These are phyloP conservation scores for Sanghuangporus weigelae DNA, from an alignment of 1,284 basidiomycete species.

Conservation along the genomic window DNA sequence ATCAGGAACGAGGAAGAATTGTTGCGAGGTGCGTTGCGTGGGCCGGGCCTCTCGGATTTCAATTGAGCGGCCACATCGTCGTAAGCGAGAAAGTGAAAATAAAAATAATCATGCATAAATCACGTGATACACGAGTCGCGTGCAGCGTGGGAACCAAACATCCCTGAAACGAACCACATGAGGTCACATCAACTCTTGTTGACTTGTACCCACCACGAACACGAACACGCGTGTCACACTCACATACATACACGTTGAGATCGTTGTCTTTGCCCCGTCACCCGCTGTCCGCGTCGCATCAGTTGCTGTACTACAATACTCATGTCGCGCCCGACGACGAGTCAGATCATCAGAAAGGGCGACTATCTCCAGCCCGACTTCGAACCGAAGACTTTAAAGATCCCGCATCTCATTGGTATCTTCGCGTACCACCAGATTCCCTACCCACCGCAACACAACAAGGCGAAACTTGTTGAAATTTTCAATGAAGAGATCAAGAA, in stretches of 20 bases:
- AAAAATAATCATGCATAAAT: not conserved
- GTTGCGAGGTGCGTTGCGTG: not conserved
- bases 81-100: not conserved
- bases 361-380: constrained; percentile 85
- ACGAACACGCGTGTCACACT: not conserved
- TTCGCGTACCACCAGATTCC: constrained; percentile 78
- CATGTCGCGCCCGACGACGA: constrained; percentile 70
- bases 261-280: not conserved
- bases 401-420: constrained; percentile 77
- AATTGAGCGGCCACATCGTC: not conserved
- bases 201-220: not conserved
- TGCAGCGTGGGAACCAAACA: not conserved
- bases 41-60: not conserved
- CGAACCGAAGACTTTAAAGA: constrained; percentile 72
- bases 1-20: not conserved
- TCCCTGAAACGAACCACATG: not conserved
- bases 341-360: constrained; percentile 65
- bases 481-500: constrained; percentile 77
- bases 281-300: not conserved
- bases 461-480: constrained; percentile 76
- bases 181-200: not conserved
- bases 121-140: not conserved
- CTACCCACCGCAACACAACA: constrained; percentile 71
- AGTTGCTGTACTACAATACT: constrained; percentile 16
- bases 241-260: not conserved